Conservation (phyloP, 257 asterid species). For the Dorcoceras hygrometricum region DNA sequence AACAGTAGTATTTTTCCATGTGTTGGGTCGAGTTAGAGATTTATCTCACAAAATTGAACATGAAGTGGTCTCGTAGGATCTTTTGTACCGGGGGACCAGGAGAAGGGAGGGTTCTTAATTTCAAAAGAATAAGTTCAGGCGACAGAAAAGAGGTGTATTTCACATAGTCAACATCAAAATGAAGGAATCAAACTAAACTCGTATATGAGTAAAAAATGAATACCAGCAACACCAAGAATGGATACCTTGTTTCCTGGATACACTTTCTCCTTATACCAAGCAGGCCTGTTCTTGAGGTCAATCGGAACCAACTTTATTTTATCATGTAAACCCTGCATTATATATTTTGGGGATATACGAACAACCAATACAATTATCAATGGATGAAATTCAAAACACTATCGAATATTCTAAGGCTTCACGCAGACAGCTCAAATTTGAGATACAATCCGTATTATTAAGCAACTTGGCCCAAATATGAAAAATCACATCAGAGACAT, state of each 20-base stretch:
- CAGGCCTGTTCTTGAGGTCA: constrained; percentile 50
- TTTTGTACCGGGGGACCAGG: no score
- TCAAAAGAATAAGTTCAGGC: background rate
- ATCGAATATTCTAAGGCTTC: background rate
- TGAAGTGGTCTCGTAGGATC: no score
- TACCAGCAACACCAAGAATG: background rate
- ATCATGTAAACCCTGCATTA: constrained; percentile 48
- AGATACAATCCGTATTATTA: no score
- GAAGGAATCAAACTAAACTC: constrained; percentile 3
- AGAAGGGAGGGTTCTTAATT: background rate
- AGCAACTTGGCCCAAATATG: no score
- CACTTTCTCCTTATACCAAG: constrained; percentile 73
- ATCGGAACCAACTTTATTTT: constrained; percentile 56
- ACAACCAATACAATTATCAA: constrained; percentile 12
- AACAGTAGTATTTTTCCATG: no score
- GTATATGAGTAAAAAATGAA: background rate
- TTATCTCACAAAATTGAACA: no score
- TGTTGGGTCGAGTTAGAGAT: no score
- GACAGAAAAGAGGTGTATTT: background rate
- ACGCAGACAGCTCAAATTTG: no score
- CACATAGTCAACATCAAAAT: no score
- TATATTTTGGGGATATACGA: background rate
- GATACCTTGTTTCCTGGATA: constrained; percentile 56
- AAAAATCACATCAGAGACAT: no score
- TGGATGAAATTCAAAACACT: background rate